Conservation (phyloP, 495 filamentous ascomycete species). For the Penicillium cataractarum region DNA sequence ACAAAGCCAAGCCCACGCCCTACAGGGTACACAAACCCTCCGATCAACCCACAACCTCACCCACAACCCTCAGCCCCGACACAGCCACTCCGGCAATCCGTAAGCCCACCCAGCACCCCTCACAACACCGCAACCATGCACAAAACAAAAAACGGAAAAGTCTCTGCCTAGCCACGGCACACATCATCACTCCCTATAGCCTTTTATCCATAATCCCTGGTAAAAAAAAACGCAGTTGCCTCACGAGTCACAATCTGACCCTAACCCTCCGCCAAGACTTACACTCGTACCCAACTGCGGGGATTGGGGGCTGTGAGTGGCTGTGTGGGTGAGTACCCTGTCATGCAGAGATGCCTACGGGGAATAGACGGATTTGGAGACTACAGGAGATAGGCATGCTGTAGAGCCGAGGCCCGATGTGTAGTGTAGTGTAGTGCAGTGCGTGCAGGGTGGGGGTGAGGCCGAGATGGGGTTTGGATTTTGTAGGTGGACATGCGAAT, state of each 20-base stretch:
- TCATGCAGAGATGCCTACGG: background rate
- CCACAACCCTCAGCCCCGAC: background rate
- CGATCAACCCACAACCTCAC: background rate
- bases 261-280: background rate
- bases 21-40: background rate
- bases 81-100: slow-evolving; percentile 2
- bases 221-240: background rate
- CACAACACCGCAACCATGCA: background rate
- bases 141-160: background rate
- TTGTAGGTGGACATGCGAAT: background rate
- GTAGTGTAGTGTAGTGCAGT: no score
- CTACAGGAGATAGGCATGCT: no score
- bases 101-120: background rate
- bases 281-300: background rate
- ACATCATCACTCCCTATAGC: background rate
- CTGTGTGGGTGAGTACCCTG: background rate
- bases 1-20: background rate
- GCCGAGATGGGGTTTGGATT: no score
- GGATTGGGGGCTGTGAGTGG: slow-evolving; percentile 3
- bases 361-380: no score
- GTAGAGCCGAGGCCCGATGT: background rate
- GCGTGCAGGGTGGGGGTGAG: no score
- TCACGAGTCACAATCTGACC: background rate
- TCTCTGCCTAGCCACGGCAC: slow-evolving; percentile 7
- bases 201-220: no score